Evolutionary conservation across 768 basidiomycete species (phyloP).

Genomic region (Hygrophoropsis aurantiaca): DNA sequence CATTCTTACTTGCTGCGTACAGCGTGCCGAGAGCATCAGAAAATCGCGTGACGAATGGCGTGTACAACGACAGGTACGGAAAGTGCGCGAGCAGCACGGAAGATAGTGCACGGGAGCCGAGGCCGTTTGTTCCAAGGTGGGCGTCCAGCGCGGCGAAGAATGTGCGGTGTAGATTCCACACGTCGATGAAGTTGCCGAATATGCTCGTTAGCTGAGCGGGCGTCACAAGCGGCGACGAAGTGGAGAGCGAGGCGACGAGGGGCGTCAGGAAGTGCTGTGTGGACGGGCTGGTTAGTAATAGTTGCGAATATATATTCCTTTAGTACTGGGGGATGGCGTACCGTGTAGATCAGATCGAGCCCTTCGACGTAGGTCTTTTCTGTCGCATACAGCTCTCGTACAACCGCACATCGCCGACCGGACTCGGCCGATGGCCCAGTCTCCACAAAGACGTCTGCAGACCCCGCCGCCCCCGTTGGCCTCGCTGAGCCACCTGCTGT

Average conservation of each 20-base stretch:
- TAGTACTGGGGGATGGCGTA: no score
- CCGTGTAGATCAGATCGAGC: slow-evolving; percentile 79
- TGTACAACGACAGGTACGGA: slow-evolving; percentile 86
- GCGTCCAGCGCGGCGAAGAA: slow-evolving; percentile 62
- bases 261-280: slow-evolving; percentile 81
- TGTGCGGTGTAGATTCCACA: slow-evolving; percentile 84
- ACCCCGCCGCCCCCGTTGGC: no score
- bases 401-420: no score
- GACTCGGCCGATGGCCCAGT: no score
- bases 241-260: slow-evolving; percentile 73
- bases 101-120: slow-evolving; percentile 52
- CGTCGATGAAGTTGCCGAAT: slow-evolving; percentile 89
- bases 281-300: slow-evolving; percentile 5
- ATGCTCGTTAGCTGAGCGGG: slow-evolving; percentile 68
- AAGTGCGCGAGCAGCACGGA: slow-evolving; percentile 76
- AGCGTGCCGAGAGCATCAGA: slow-evolving; percentile 62
- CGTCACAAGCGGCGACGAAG: slow-evolving; percentile 63
- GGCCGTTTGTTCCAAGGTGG: slow-evolving; percentile 28
- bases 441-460: no score
- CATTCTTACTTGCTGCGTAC: no score
- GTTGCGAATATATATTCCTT: background rate
- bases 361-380: slow-evolving; percentile 82
- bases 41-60: slow-evolving; percentile 81
- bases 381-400: slow-evolving; percentile 81
- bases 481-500: no score